Evolutionary conservation across 2,329 filamentous ascomycete species (phyloP).

Genomic region (Claviceps sp.): DNA sequence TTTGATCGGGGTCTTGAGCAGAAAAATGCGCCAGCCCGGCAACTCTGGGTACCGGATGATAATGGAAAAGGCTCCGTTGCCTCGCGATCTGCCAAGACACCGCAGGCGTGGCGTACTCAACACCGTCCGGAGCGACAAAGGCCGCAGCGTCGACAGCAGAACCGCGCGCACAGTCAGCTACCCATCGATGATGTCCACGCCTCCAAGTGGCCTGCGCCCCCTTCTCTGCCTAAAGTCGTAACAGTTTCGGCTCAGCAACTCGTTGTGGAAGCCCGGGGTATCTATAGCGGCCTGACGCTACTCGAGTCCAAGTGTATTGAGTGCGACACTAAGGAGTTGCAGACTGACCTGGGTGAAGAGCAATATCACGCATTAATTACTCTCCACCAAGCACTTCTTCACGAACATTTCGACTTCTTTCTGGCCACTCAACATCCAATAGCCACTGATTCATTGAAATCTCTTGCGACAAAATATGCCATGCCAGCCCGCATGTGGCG

Average conservation of each 20-base stretch:
- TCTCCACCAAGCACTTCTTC: conserved; percentile 64
- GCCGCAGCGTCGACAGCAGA: neutral
- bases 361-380: conserved; percentile 80
- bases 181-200: conserved; percentile 3
- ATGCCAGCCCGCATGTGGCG: conserved; percentile 95
- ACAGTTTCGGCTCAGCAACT: conserved; percentile 66
- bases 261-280: conserved; percentile 67
- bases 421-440: conserved; percentile 77
- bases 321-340: conserved; percentile 42
- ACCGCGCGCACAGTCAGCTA: neutral
- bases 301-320: conserved; percentile 82
- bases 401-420: conserved; percentile 80
- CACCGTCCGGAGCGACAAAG: conserved; percentile 4
- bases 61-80: conserved; percentile 1
- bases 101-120: neutral
- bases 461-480: conserved; percentile 65
- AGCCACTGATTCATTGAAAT: conserved; percentile 51
- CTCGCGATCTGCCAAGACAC: conserved; percentile 3
- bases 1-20: conserved; percentile 12
- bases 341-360: conserved; percentile 39
- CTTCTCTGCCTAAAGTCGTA: neutral
- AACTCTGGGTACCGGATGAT: conserved; percentile 18
- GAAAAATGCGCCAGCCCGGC: conserved; percentile 10
- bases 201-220: neutral
- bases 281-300: conserved; percentile 73